Percentiles rank a stretch among this genome's conserved stretches.
phyloP scores from a whole-genome alignment of 495 filamentous ascomycete species.

The Aspergillus baeticus region DNA sequence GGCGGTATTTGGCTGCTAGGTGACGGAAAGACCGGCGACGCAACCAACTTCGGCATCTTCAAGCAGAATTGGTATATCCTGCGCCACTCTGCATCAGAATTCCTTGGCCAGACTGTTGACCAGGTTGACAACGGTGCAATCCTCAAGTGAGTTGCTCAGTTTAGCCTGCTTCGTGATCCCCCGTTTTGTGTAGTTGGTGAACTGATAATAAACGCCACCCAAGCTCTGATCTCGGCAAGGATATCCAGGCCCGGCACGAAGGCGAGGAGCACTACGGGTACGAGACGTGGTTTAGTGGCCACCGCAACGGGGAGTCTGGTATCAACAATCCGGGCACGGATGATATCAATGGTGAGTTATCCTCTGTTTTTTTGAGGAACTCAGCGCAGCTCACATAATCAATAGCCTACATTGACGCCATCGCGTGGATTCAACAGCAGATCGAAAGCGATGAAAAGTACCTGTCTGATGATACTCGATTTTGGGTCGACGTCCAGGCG shows the following conservation, averaged over 20 bases:
- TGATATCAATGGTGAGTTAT: conserved; percentile 25
- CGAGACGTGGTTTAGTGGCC: conserved; percentile 28
- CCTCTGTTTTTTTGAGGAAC: not conserved
- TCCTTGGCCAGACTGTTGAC: too few species aligned
- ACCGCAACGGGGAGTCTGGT: conserved; percentile 26
- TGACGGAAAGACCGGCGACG: conserved; percentile 29
- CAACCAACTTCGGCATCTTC: conserved; percentile 34
- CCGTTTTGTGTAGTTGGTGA: not conserved
- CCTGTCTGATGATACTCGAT: conserved; percentile 10
- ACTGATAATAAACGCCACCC: not conserved
- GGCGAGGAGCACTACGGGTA: conserved; percentile 25
- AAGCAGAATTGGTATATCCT: conserved; percentile 44
- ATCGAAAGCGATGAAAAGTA: conserved; percentile 26
- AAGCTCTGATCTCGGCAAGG: conserved; percentile 23
- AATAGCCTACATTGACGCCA: conserved; percentile 25
- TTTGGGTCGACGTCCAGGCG: conserved; percentile 12
- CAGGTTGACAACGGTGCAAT: not conserved
- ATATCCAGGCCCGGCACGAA: conserved; percentile 28
- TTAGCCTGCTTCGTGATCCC: not conserved
- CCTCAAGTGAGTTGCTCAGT: not conserved
- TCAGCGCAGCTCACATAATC: not conserved
- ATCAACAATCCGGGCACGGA: conserved; percentile 22
- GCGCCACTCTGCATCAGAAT: conserved; percentile 26
- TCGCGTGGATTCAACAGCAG: conserved; percentile 30
- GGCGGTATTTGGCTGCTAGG: conserved; percentile 12